Conservation (phyloP, 78 protist genomes). For the Goniomonas avonlea region DNA sequence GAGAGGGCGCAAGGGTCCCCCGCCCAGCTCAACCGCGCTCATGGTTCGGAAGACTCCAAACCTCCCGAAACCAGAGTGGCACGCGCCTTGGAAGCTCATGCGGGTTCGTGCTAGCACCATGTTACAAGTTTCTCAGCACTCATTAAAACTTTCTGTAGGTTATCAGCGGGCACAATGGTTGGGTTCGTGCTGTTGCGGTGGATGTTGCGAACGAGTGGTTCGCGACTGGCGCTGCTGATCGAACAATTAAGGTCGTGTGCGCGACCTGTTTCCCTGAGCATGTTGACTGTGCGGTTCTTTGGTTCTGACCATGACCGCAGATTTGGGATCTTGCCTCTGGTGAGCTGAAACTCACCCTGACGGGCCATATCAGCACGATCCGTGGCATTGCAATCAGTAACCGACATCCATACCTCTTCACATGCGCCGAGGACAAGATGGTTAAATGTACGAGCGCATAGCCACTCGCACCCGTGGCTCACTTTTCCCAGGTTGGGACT, state of each 20-base stretch:
- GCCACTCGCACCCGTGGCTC: constrained; percentile 43
- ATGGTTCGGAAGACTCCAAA: too few relatives aligned
- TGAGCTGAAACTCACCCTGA: constrained; percentile 82
- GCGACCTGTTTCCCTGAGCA: neutral
- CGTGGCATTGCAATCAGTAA: constrained; percentile 24
- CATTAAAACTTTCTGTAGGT: neutral
- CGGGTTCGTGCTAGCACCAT: neutral
- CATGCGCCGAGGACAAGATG: constrained; percentile 90
- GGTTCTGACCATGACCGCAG: neutral
- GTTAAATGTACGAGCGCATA: constrained; percentile 94
- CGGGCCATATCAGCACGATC: constrained; percentile 82
- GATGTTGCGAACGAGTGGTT: constrained; percentile 96
- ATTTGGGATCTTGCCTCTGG: constrained; percentile 93
- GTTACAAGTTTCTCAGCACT: neutral
- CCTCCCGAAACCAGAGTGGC: constrained; percentile 42
- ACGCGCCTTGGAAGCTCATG: constrained; percentile 60
- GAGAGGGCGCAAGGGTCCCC: too few relatives aligned
- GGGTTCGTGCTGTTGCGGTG: constrained; percentile 82
- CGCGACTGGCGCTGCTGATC: constrained; percentile 85
- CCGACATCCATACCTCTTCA: constrained; percentile 88
- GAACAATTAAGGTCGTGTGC: constrained; percentile 77
- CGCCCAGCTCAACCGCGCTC: too few relatives aligned
- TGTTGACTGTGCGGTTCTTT: neutral
- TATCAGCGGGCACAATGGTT: constrained; percentile 72
- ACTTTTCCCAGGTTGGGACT: constrained; percentile 26